Base-by-base conservation (phyloP, 208 protist species). In the Crithidia brevicula region DNA sequence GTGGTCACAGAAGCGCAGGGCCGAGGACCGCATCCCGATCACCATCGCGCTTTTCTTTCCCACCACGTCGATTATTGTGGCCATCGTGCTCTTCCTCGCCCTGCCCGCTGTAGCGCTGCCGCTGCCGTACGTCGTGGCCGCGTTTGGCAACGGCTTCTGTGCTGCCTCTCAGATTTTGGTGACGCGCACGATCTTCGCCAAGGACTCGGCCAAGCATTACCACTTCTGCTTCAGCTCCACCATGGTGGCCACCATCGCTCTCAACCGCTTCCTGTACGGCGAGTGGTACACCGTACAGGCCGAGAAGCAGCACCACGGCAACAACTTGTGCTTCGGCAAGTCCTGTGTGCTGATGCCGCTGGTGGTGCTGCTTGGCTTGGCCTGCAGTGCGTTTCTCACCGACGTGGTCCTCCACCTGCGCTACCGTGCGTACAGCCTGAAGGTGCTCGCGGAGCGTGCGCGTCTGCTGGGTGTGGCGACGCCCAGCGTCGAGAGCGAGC, bases 201-300 rank as follows among this genome's bases (percentile, higher is more conserved):
- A 83, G 56, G 82, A 91, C 67, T 54, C 83, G 6, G 88, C 77
- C 16, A 87, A 88, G 79, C 85, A 90, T 68, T 94, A 91, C 72
- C 78, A 89, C 65, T 85, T 86, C 67, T 79, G 68, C 53, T 83
- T 78, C 50, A 50, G 70, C n/a, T 38, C 81, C 9, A 70, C 58
- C 4, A 70, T 85, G 40, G 27, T 66, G 45, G 58, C 83, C 5
- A 66, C 74, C 20, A 64, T 93, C 27, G 53, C 82, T 50, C 65
- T 89, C 6, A 88, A 90, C 68, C 77, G 82, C 34, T 65, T 89
- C 46, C 64, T 93, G 27, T 93, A 86, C 42, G 87, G 73, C 20
- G 86, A 89, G 74, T 86, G 77, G 77, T 89, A 89, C 62, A 76
- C 77, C 13, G 56, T 69, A 36, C 67, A 85, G 72, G 84, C 84